Percentiles rank a stretch among this genome's conserved stretches.
Conservation (phyloP, 2,329 filamentous ascomycete genomes). For the Exophiala aquamarina region DNA sequence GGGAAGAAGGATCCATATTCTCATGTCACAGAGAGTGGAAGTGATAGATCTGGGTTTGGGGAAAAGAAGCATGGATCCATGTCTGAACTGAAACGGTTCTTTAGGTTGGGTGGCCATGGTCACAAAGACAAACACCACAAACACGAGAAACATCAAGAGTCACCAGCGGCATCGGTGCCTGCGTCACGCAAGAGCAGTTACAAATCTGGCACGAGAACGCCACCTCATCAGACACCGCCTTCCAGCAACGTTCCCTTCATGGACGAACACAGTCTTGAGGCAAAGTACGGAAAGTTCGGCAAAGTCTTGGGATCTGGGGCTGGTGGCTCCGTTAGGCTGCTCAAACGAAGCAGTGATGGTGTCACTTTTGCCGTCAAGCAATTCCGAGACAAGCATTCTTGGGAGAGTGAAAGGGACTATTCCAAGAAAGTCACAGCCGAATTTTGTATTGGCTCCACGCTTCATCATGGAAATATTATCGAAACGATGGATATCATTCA, state of each 20-base stretch:
- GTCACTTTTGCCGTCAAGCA: conserved; percentile 98
- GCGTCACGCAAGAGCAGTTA: conserved; percentile 60
- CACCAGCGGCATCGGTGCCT: conserved; percentile 52
- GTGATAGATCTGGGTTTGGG: conserved; percentile 37
- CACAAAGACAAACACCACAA: conserved; percentile 60
- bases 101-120: conserved; percentile 67
- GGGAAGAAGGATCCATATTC: conserved; percentile 51
- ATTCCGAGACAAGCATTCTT: conserved; percentile 85
- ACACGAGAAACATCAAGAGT: conserved; percentile 43
- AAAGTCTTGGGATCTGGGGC: conserved; percentile 91
- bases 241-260: conserved; percentile 72
- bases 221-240: conserved; percentile 47
- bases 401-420: conserved; percentile 93
- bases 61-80: conserved; percentile 73
- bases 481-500: conserved; percentile 96
- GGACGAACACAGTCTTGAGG: conserved; percentile 85
- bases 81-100: conserved; percentile 94
- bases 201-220: conserved; percentile 52
- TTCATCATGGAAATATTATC: conserved; percentile 97
- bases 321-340: conserved; percentile 87
- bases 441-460: conserved; percentile 94
- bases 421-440: conserved; percentile 98
- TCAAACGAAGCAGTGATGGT: conserved; percentile 90
- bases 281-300: conserved; percentile 94
- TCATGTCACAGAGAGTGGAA: conserved; percentile 46